Percentiles rank a stretch among this genome's conserved stretches.
These are phyloP conservation scores for Lolium multiflorum DNA, from an alignment of 176 grass and related monocot genomes.

Conservation along the genomic window DNA sequence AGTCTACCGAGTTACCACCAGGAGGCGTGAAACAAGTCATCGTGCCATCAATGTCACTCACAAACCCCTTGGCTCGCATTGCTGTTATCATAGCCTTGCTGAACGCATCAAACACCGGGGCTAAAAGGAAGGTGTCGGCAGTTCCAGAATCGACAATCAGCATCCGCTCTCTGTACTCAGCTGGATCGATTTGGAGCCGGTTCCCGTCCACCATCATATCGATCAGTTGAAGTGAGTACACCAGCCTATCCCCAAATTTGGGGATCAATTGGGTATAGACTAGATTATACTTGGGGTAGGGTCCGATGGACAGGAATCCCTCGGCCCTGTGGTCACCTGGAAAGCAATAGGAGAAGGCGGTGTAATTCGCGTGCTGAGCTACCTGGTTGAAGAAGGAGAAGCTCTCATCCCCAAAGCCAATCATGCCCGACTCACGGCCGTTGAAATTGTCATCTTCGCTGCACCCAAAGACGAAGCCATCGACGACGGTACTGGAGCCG, in stretches of 20 bases:
- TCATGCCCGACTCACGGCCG: not conserved
- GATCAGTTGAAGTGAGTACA: conserved; percentile 11
- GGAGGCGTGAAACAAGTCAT: not conserved
- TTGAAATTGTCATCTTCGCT: not conserved
- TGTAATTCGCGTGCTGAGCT: conserved; percentile 13
- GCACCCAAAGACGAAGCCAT: conserved; percentile 39
- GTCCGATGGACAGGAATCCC: conserved; percentile 29
- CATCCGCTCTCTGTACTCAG: not conserved
- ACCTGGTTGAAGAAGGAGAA: conserved; percentile 51
- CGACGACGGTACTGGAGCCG: not conserved
- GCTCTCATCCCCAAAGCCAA: conserved; percentile 32
- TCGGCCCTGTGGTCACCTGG: not conserved
- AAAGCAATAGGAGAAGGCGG: conserved; percentile 45
- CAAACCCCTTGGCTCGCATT: conserved; percentile 8
- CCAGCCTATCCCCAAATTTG: not conserved
- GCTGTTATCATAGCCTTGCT: not conserved
- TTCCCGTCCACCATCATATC: conserved; percentile 27
- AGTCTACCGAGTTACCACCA: not conserved
- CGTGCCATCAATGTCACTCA: not conserved
- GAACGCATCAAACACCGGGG: not conserved
- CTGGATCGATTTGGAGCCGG: not conserved
- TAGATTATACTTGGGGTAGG: not conserved
- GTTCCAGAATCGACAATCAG: conserved; percentile 18
- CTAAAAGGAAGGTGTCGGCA: not conserved
- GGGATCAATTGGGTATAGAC: not conserved